Evolutionary conservation across 2,329 filamentous ascomycete genomes (phyloP).

Genomic region (Exophiala sp.): DNA sequence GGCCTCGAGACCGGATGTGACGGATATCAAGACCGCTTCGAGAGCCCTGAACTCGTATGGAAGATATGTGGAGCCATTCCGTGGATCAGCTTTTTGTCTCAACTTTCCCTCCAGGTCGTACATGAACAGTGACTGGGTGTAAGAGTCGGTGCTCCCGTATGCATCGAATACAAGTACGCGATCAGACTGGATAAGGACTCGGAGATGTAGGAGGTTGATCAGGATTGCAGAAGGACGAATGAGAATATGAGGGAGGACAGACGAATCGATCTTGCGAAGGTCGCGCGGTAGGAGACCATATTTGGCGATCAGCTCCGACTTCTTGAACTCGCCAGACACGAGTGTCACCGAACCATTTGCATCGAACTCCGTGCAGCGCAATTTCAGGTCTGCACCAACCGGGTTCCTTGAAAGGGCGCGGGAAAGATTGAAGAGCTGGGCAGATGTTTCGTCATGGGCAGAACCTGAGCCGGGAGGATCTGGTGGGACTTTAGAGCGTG

Average conservation of each 20-base stretch:
- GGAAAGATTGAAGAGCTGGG: constrained; percentile 65
- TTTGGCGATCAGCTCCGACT: constrained; percentile 94
- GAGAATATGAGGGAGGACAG: constrained; percentile 89
- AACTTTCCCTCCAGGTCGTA: constrained; percentile 94
- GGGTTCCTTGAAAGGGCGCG: constrained; percentile 48
- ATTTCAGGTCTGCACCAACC: constrained; percentile 76
- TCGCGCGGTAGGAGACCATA: constrained; percentile 78
- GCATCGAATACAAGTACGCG: constrained; percentile 94
- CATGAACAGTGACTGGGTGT: constrained; percentile 95
- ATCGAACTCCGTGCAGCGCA: constrained; percentile 93
- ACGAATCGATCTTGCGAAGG: constrained; percentile 95
- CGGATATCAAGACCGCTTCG: constrained; percentile 90
- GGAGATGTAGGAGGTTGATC: constrained; percentile 92
- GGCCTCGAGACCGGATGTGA: constrained; percentile 84
- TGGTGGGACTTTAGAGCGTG: constrained; percentile 7
- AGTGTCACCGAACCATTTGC: constrained; percentile 87
- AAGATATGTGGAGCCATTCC: constrained; percentile 47
- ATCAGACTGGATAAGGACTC: constrained; percentile 91
- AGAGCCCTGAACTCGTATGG: constrained; percentile 96
- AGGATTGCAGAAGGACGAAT: constrained; percentile 90
- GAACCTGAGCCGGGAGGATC: constrained; percentile 8
- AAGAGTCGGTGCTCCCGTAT: constrained; percentile 89
- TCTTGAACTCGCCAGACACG: constrained; percentile 94
- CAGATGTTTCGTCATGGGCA: constrained; percentile 42
- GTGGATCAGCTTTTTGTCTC: constrained; percentile 61